Evolutionary conservation across 1,284 basidiomycete genomes (phyloP).

Genomic region (Ustilago loliicola): DNA sequence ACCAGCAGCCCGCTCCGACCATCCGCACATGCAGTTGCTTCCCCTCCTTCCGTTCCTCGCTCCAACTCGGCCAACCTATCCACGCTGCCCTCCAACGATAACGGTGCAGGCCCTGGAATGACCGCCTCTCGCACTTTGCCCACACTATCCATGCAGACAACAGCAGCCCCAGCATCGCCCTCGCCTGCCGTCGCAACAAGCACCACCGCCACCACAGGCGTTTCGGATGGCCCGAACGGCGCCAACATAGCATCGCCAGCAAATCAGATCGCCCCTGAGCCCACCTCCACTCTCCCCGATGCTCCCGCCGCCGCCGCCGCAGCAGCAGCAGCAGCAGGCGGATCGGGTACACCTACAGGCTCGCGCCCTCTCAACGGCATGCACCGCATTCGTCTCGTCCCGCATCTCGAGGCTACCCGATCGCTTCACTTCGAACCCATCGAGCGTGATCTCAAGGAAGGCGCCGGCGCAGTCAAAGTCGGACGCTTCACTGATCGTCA

Average conservation of each 20-base stretch:
- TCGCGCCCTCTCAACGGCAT: constrained; percentile 52
- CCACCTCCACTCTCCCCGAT: constrained; percentile 11
- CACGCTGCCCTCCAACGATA: constrained; percentile 13
- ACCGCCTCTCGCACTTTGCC: constrained; percentile 28
- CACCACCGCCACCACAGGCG: neutral
- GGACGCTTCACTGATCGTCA: constrained; percentile 86
- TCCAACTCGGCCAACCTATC: constrained; percentile 25
- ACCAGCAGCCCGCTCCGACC: constrained; percentile 23
- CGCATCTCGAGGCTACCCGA: constrained; percentile 89
- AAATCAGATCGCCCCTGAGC: neutral
- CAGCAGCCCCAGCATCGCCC: constrained; percentile 9
- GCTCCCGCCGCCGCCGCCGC: constrained; percentile 18
- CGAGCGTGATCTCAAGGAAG: constrained; percentile 79
- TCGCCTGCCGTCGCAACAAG: constrained; percentile 11
- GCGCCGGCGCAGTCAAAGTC: constrained; percentile 79
- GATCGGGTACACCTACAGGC: constrained; percentile 10
- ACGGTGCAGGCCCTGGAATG: neutral
- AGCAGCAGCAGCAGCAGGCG: constrained; percentile 3
- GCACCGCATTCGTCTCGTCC: constrained; percentile 83
- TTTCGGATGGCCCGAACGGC: neutral
- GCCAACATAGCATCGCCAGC: constrained; percentile 13
- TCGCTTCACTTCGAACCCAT: constrained; percentile 94
- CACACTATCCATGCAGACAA: constrained; percentile 1
- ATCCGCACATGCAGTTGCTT: constrained; percentile 7
- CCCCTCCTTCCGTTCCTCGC: constrained; percentile 23